Conservation (phyloP, 129 eudicot species). For the Erigeron canadensis region DNA sequence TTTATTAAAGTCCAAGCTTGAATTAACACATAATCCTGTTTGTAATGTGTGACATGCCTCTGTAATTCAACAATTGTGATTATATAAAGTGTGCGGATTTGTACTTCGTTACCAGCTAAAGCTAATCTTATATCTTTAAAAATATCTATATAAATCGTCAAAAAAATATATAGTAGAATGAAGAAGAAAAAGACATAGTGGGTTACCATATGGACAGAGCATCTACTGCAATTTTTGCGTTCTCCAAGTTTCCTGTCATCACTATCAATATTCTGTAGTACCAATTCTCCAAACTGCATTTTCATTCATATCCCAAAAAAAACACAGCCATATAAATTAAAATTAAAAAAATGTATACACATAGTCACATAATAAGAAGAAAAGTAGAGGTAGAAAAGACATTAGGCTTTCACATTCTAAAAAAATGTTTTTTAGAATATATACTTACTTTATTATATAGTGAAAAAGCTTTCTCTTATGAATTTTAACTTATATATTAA, state of each 20-base stretch:
- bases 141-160: too few species aligned
- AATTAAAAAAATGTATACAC: neutral
- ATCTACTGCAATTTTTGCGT: constrained; percentile 79
- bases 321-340: neutral
- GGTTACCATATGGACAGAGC: constrained; percentile 83
- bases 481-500: too few species aligned
- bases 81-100: too few species aligned
- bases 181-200: neutral
- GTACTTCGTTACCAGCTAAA: too few species aligned
- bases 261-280: constrained; percentile 72
- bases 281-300: constrained; percentile 82
- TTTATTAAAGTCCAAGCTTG: too few species aligned
- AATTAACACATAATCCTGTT: too few species aligned
- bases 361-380: neutral
- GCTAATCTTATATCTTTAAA: too few species aligned
- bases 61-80: too few species aligned
- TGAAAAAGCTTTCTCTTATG: too few species aligned
- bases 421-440: too few species aligned
- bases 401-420: neutral
- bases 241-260: constrained; percentile 77
- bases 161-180: neutral
- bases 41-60: too few species aligned
- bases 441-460: too few species aligned
- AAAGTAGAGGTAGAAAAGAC: neutral
- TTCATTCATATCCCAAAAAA: neutral